These are phyloP conservation scores for Penicillium sp. DNA, from an alignment of 2,329 filamentous ascomycete genomes.

Conservation along the genomic window DNA sequence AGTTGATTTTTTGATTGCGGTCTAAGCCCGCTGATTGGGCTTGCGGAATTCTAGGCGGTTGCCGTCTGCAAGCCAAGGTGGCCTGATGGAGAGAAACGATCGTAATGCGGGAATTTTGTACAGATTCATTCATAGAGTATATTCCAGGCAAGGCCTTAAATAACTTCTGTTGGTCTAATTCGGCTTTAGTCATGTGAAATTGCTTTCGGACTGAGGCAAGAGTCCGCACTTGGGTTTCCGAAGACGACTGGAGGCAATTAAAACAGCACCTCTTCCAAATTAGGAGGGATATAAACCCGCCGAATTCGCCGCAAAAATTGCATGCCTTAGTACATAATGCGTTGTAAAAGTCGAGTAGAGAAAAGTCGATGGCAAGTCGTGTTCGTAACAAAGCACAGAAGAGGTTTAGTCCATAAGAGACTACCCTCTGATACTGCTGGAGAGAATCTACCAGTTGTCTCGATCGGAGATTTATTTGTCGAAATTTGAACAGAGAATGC, in stretches of 20 bases:
- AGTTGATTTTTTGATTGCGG: constrained; percentile 15
- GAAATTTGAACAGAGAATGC: constrained; percentile 16
- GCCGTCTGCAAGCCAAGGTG: constrained; percentile 10
- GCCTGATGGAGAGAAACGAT: constrained; percentile 17
- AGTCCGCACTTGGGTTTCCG: constrained; percentile 16
- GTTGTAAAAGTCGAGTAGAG: constrained; percentile 18
- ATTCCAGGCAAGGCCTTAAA: constrained; percentile 18
- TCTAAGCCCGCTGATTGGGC: constrained; percentile 2
- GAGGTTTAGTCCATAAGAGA: constrained; percentile 16
- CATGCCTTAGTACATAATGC: constrained; percentile 16
- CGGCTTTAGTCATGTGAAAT: constrained; percentile 10
- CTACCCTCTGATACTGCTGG: constrained; percentile 11
- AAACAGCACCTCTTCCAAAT: constrained; percentile 12
- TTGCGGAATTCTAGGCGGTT: constrained; percentile 6
- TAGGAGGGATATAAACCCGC: constrained; percentile 14
- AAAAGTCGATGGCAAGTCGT: constrained; percentile 7
- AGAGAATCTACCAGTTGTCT: constrained; percentile 19
- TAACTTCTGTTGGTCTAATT: constrained; percentile 9
- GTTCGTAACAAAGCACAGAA: constrained; percentile 20
- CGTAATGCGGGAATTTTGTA: constrained; percentile 13
- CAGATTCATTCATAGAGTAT: constrained; percentile 16
- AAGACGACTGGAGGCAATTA: constrained; percentile 11
- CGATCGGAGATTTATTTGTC: constrained; percentile 17
- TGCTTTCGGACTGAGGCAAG: constrained; percentile 13
- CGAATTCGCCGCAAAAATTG: constrained; percentile 13